Evolutionary conservation across 2,329 filamentous ascomycete species (phyloP), one percentile per base, ranked within the genome.

Genomic region (Plectosphaerella sp.): DNA sequence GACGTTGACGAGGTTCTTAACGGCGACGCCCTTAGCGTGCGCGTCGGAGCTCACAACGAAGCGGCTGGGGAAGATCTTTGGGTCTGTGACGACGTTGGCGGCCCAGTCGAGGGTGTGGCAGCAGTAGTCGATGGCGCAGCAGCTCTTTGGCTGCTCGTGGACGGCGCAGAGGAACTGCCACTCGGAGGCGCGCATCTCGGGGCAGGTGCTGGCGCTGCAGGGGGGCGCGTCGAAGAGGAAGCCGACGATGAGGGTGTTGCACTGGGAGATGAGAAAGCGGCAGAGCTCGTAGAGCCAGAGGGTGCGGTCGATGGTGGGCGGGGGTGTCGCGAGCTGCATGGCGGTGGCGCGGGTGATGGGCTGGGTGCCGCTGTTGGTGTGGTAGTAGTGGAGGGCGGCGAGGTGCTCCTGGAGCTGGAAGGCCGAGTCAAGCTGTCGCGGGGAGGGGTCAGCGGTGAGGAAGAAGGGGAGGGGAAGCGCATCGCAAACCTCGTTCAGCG

Each of bases 81-180:
- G 89, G 62, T 91, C 94, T 3, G 93, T 96, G 52, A 99, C 86
- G 18, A 93, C 89, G 63, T 95, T 96, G 52, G 91, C 92, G 3
- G 94, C 94, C 91, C 93, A 97, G 73, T 99, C 94, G 43, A 99
- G 85, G 0, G 94, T 99, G 68, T 99, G 94, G 68, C 93, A 97
- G 79, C 92, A 97, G 74, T 99, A 99, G 72, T 99, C 94, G 65
- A 99, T 97, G 49, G 94, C 94, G 70, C 93, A 97, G 75, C 94
- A 99, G 62, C 88, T 89, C 73, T 97, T 97, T 47, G 94, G 94
- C 48, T 91, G 88, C 66, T 97, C 93, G 68, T 99, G 94, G 3
- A 97, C 94, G 48, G 94, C 94, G 73, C 94, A 99, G 47, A 99
- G 83, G 65, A 97, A 99, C 72, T 99, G 94, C 94, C 94, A 99